Base-by-base conservation (phyloP, 805 yeast species). In the Candida bentonensis region DNA sequence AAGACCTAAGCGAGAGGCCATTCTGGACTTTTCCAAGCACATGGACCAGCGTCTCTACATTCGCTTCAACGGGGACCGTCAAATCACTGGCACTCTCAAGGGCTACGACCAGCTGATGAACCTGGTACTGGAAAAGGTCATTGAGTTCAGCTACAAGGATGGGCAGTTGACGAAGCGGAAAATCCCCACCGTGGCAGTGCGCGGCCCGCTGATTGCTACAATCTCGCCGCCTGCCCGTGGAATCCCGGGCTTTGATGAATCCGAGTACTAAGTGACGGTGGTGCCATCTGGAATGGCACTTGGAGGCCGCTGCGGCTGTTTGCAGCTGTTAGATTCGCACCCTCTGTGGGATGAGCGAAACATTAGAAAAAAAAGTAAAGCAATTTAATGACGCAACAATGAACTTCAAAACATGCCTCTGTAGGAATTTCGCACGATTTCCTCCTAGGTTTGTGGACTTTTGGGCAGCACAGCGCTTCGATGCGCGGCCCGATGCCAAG, bases 61-160 rank as follows among this genome's bases (percentile, higher is more conserved):
- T 44, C 79, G 82, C 54, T 77, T 92, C 58, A 73, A 79, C 51
- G 94, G 95, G 11, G 96, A 95, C 4, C 76, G 96, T 57, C 78
- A 79, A 53, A 77, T 82, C n/a, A 68, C 69, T 15, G 98, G 98
- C 27, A 65, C 67, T 1, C 72, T 89, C 53, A 85, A 83, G 53
- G 96, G 97, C 26, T 87, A 83, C 62, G 99, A 92, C 62, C 96
- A 88, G 61, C 82, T 86, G 57, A 86, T 89, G 95, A 92, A 92
- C 58, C 68, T 78, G 36, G 81, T 78, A 13, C 63, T 78, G 41
- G 81, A 76, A 34, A 75, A 76, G 42, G 79, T 79, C 2, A 55
- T 61, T 21, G 96, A 92, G 60, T 53, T 48, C 9, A 78, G 82
- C 1, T 7, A 13, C 7, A 13, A 25, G 11, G 36, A 30, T 30